A percentile compares a stretch with the other conserved stretches of the same genome.
Evolutionary conservation across 1,139 yeast genomes (phyloP).

Genomic region (Candida tropicalis): DNA sequence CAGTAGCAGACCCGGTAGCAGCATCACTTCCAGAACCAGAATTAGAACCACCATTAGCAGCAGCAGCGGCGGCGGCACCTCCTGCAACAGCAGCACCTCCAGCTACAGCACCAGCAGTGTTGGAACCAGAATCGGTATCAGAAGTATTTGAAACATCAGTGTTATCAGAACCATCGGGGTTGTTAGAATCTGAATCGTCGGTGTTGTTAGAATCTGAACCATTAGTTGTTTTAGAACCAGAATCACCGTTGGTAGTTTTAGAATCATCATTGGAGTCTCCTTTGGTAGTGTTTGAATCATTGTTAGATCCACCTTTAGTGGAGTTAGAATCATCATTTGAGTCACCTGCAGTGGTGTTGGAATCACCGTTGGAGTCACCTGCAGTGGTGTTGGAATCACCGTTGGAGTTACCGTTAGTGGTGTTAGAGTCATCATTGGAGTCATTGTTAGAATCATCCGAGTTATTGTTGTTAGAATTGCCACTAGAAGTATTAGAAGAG

Average conservation of each 20-base stretch:
- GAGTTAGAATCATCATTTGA: background rate
- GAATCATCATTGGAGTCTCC: no score
- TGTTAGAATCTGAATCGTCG: slow-evolving; percentile 7
- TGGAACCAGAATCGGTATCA: background rate
- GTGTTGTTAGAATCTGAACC: slow-evolving; percentile 7
- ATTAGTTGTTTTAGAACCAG: no score
- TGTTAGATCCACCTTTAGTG: background rate
- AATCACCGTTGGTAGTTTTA: no score
- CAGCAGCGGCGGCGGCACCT: background rate
- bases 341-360: background rate
- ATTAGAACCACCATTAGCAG: no score
- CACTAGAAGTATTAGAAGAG: background rate
- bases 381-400: background rate
- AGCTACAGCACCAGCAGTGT: no score
- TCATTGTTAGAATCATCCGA: background rate
- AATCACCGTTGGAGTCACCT: slow-evolving; percentile 9
- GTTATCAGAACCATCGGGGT: slow-evolving; percentile 13
- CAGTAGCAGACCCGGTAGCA: slow-evolving; percentile 23
- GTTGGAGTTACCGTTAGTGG: background rate
- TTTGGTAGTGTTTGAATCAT: slow-evolving; percentile 14
- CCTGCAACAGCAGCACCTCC: no score
- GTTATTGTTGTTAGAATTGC: no score
- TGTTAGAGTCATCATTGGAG: background rate
- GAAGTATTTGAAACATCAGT: background rate
- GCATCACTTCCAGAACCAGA: no score